Evolutionary conservation across 2,329 filamentous ascomycete species (phyloP).

Genomic region (Aureobasidium vineae): DNA sequence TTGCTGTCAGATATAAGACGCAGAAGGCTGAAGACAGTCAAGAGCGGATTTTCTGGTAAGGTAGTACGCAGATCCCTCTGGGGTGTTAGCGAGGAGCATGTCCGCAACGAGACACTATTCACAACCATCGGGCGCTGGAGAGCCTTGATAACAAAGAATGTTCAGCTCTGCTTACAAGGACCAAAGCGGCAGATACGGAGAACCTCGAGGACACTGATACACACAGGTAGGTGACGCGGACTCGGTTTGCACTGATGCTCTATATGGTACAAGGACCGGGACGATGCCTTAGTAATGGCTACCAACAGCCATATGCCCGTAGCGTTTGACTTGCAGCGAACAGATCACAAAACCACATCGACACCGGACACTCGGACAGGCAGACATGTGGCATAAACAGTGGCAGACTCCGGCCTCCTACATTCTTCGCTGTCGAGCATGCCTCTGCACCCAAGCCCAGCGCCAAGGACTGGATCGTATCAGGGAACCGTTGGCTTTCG

Average conservation of each 20-base stretch:
- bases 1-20: neutral
- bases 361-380: neutral
- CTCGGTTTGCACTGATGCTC: neutral
- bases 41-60: too few relatives aligned
- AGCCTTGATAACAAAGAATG: neutral
- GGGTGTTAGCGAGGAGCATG: neutral
- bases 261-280: neutral
- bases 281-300: neutral
- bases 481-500: conserved; percentile 5
- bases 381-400: neutral
- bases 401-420: neutral
- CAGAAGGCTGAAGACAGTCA: neutral
- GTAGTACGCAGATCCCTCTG: neutral
- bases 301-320: neutral
- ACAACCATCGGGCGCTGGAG: neutral
- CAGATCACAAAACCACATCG: neutral
- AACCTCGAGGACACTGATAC: neutral
- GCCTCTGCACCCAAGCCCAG: neutral
- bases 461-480: conserved; percentile 16
- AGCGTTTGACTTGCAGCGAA: neutral
- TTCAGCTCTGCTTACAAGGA: neutral
- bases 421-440: conserved; percentile 11
- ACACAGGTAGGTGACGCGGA: neutral
- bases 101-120: neutral
- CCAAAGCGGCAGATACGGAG: neutral